Evolutionary conservation across 441 rosid species (phyloP), one percentile per base, ranked within the genome.

Genomic region (Jatropha multifida): DNA sequence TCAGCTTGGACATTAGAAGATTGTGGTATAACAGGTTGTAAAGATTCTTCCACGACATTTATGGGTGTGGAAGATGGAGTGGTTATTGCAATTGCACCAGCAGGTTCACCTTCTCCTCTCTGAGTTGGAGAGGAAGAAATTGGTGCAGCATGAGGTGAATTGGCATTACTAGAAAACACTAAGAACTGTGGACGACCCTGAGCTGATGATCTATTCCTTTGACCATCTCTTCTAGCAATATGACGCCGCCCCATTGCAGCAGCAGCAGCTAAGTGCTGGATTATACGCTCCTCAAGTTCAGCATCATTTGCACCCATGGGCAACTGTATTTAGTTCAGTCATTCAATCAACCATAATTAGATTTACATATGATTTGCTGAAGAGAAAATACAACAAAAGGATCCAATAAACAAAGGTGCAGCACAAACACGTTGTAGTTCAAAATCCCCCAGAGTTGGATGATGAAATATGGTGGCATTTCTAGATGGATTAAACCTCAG

Each of bases 231-330:
- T 86, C 97, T 86, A 51, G 86, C 81, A 76, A 88, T 81, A 67
- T 89, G 96, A 40, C 90, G 92, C 66, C 94, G 88, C 37, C 96
- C 97, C 94, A 90, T 93, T 73, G 99, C 98, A 48, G 99, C 94
- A 49, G 98, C 97, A 4, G 95, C 94, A 72, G 99, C 94, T 75
- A 94, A 78, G 84, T 94, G 99, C 88, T 93, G 98, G 74, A 94
- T 91, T 76, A 93, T 90, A 61, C 94, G 92, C 83, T 93, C 99
- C 85, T 94, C 99, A 74, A 94, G 91, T 75, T 93, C 99, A 76
- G 93, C 85, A 49, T 91, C 97, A 82, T 86, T 93, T 77, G 80
- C 89, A 58, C 97, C 97, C 61, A 82, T 90, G 1, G 97, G 97
- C 52, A 94, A 82, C 96, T 94, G 89, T 80, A 81, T 70, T 55